phyloP scores from a whole-genome alignment of 2,329 filamentous ascomycete genomes.

The Paraconiothyrium brasiliense region DNA sequence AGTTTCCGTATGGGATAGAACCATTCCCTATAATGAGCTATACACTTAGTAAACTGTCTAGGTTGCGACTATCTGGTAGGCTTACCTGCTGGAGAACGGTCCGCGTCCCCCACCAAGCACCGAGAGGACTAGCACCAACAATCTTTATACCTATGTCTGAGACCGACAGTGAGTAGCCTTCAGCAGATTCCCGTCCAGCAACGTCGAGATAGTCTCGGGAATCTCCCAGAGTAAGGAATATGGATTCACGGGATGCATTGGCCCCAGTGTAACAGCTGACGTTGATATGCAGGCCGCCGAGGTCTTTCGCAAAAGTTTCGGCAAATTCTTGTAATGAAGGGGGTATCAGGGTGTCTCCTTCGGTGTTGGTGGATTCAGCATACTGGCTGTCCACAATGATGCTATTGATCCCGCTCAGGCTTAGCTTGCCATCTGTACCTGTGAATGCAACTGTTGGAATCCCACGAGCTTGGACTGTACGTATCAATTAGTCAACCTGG shows the following conservation, averaged over 20 bases:
- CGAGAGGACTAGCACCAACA: conserved; percentile 50
- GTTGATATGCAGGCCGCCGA: conserved; percentile 51
- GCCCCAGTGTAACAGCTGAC: conserved; percentile 47
- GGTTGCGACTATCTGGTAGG: not conserved
- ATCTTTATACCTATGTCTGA: conserved; percentile 40
- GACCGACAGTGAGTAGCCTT: conserved; percentile 57
- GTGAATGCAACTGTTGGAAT: conserved; percentile 28
- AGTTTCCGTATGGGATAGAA: conserved; percentile 34
- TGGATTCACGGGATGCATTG: conserved; percentile 32
- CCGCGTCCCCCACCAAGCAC: conserved; percentile 55
- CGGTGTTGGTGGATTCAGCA: conserved; percentile 53
- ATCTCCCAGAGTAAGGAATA: conserved; percentile 53
- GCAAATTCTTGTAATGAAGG: conserved; percentile 57
- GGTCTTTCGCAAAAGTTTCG: conserved; percentile 53
- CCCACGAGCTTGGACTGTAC: conserved; percentile 19
- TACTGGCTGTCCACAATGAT: conserved; percentile 59
- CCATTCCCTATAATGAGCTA: conserved; percentile 33
- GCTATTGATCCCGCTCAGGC: conserved; percentile 17
- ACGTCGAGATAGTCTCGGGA: conserved; percentile 51
- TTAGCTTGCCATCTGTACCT: conserved; percentile 15
- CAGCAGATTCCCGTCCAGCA: conserved; percentile 54
- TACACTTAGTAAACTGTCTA: not conserved
- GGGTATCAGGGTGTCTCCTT: conserved; percentile 62
- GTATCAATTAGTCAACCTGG: not conserved
- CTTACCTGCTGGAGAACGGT: conserved; percentile 49